A percentile compares a stretch with the other conserved stretches of the same genome.
phyloP scores from a whole-genome alignment of 106 monocot species.

The Dioscorea zingiberensis region DNA sequence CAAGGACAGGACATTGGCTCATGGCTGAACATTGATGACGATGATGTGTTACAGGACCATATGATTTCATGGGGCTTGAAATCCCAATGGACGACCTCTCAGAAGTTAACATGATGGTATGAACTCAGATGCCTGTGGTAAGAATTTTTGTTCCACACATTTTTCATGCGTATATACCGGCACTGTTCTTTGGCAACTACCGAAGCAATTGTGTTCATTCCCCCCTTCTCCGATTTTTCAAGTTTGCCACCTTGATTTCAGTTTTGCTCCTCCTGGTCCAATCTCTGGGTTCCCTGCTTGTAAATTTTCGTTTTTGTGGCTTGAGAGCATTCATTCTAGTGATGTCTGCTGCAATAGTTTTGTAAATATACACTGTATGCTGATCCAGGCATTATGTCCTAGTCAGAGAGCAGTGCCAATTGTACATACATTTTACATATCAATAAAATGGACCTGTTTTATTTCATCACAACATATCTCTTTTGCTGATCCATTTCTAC shows the following conservation, averaged over 20 bases:
- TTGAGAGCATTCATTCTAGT: no score
- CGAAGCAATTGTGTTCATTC: no score
- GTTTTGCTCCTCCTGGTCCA: no score
- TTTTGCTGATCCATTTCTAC: no score
- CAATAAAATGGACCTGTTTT: not conserved
- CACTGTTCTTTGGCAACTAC: no score
- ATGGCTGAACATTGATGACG: slow-evolving; percentile 47
- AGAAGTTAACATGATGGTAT: slow-evolving; percentile 28
- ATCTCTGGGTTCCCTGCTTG: no score
- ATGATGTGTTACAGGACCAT: slow-evolving; percentile 31
- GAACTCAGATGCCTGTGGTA: slow-evolving; percentile 2
- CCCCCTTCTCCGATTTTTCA: no score
- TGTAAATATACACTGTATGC: slow-evolving; percentile 2
- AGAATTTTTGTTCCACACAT: slow-evolving; percentile 4
- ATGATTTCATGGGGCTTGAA: slow-evolving; percentile 38
- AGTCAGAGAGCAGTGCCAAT: slow-evolving; percentile 1
- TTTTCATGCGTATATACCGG: not conserved
- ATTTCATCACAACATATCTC: no score
- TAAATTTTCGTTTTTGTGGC: no score
- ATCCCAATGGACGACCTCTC: slow-evolving; percentile 61
- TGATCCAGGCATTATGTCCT: not conserved
- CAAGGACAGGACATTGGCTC: slow-evolving; percentile 46
- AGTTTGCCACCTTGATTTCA: no score
- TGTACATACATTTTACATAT: slow-evolving; percentile 9
- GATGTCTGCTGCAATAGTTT: not conserved